A percentile compares a stretch with the other conserved stretches of the same genome.
Conservation (phyloP, 2,329 filamentous ascomycete species). For the Fusarium paranaense region DNA sequence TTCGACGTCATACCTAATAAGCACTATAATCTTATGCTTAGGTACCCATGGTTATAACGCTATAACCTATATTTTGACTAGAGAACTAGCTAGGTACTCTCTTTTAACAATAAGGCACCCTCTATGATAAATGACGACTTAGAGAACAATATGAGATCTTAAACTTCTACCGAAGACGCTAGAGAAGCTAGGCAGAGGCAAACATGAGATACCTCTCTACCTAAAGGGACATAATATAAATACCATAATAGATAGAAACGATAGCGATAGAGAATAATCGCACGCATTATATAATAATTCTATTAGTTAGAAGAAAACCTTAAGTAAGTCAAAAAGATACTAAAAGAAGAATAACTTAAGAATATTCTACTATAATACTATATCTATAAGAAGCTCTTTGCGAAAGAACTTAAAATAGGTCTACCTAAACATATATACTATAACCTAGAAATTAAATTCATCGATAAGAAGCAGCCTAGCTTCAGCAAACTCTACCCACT, state of each 20-base stretch:
- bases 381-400: conserved; percentile 29
- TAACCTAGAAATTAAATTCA: too few species aligned
- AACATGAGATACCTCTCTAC: background rate
- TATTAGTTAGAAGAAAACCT: background rate
- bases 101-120: background rate
- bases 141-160: background rate
- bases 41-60: background rate
- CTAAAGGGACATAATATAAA: background rate
- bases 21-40: background rate
- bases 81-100: background rate
- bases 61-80: background rate
- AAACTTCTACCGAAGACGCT: background rate
- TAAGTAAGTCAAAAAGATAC: background rate
- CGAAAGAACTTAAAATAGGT: too few species aligned
- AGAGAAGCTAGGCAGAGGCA: background rate
- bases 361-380: conserved; percentile 25
- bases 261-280: background rate
- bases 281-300: background rate
- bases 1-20: background rate
- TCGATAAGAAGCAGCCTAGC: too few species aligned
- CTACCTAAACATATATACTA: too few species aligned
- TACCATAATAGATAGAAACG: background rate
- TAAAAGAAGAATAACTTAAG: background rate
- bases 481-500: too few species aligned
- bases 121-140: background rate